These are phyloP conservation scores for Aspergillus pseudotamarii DNA, from an alignment of 2,329 filamentous ascomycete genomes.

Conservation along the genomic window DNA sequence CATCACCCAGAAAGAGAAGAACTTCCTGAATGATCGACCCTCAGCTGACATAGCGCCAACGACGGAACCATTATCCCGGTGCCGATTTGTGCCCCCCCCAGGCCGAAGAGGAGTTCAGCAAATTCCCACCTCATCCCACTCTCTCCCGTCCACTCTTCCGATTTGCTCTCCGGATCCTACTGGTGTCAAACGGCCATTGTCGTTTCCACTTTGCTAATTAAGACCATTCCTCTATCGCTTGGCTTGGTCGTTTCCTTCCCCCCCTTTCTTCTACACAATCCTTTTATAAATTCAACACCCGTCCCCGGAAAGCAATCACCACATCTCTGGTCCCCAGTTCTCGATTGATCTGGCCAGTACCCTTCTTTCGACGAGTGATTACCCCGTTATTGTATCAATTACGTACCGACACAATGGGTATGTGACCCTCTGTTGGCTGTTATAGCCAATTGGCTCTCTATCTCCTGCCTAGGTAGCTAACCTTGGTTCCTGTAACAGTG, in stretches of 20 bases:
- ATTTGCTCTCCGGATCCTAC: conserved; percentile 7
- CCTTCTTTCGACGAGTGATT: not conserved
- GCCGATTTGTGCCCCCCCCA: conserved; percentile 20
- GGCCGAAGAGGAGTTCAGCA: conserved; percentile 8
- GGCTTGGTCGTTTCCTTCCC: not conserved
- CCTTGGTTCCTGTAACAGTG: conserved; percentile 21
- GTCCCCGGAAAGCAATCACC: conserved; percentile 4
- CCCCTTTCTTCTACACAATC: not conserved
- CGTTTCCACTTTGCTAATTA: conserved; percentile 12
- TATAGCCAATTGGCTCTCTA: not conserved
- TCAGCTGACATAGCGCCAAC: conserved; percentile 16
- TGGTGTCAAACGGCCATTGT: conserved; percentile 8
- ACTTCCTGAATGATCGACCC: conserved; percentile 1
- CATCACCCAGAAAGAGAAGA: not conserved
- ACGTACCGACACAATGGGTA: conserved; percentile 12
- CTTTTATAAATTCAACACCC: conserved; percentile 1
- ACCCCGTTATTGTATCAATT: not conserved
- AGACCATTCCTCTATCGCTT: conserved; percentile 1
- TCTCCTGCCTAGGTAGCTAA: not conserved
- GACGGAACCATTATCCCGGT: conserved; percentile 25
- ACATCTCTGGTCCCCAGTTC: conserved; percentile 1
- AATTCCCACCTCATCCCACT: conserved; percentile 23
- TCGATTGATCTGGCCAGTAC: not conserved
- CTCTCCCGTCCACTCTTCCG: conserved; percentile 8
- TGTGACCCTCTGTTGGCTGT: conserved; percentile 6